A percentile compares a stretch with the other conserved stretches of the same genome.
Conservation (phyloP, 2,329 filamentous ascomycete species). For the Aspergillus proliferans region DNA sequence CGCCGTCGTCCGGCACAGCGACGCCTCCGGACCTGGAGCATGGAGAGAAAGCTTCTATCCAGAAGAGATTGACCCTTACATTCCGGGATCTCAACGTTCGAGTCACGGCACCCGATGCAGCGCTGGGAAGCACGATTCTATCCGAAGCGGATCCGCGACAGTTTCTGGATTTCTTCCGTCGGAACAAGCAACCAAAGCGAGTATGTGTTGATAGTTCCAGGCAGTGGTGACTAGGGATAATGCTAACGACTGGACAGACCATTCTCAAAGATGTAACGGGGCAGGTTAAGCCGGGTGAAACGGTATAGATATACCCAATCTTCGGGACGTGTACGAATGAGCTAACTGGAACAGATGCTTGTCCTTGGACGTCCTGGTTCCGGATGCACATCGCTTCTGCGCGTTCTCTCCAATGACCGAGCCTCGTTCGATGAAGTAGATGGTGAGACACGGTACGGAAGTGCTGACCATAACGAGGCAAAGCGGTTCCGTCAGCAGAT, state of each 20-base stretch:
- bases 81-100: constrained; percentile 30
- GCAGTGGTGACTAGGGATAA: background rate
- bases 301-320: constrained; percentile 23
- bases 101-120: constrained; percentile 32
- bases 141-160: constrained; percentile 30
- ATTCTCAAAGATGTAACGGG: constrained; percentile 36
- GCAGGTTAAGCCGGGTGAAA: constrained; percentile 39
- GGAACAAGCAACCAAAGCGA: constrained; percentile 19
- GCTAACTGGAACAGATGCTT: constrained; percentile 43
- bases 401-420: constrained; percentile 60
- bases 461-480: constrained; percentile 43
- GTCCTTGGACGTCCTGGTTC: constrained; percentile 62
- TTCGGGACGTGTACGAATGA: background rate
- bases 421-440: constrained; percentile 52
- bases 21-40: constrained; percentile 21
- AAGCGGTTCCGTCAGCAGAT: constrained; percentile 40
- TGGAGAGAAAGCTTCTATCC: constrained; percentile 9
- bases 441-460: constrained; percentile 49
- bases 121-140: constrained; percentile 28
- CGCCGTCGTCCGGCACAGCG: constrained; percentile 21
- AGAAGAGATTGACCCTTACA: constrained; percentile 30
- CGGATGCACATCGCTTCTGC: constrained; percentile 65
- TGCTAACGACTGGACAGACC: constrained; percentile 20
- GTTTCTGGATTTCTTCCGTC: constrained; percentile 15
- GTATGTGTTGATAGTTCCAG: constrained; percentile 11